Evolutionary conservation across 139 green algal species (phyloP), one percentile per base, ranked within the genome.

Genomic region (Penium margaritaceum): DNA sequence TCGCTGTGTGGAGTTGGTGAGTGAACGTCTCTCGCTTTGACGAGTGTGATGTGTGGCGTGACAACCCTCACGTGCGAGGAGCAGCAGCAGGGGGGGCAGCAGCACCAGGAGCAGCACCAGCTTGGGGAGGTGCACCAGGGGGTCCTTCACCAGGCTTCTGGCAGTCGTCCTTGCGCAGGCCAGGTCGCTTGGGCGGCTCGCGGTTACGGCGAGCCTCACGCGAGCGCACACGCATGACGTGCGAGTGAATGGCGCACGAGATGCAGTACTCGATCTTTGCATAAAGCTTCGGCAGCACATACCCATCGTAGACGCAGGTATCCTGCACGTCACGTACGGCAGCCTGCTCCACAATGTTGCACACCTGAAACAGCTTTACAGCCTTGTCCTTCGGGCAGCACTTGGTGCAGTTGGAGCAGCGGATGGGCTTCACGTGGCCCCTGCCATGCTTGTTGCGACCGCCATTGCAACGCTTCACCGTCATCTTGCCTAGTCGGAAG

Each of bases 221-320:
- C 70, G 82, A 92, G n/a, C 94, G 87, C 85, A 98, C 94, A 63
- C 94, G 90, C 82, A 99, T 94, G 37, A 99, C 90, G 80, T 96
- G 95, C 79, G 87, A 95, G 87, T 99, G 94, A 83, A 99, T 97
- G 74, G 94, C 94, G 35, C 95, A 95, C 32, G 86, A 94, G 67
- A 99, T 89, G 83, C 88, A 96, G 90, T 99, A 99, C 90, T 98
- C 97, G 70, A 99, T 92, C 87, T 99, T 98, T 47, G 92, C 83
- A 89, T 99, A 99, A 72, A 99, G 92, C 91, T 99, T 98, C 75
- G 94, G 94, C 72, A 99, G 88, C 24, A 87, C 86, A 67, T 99
- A 99, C 65, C n/a, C 67, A 32, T 85, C 81, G 47, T 76, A 82
- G n/a, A 80, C 74, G 76, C 81, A 98, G 15, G 90, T 77, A 69